Evolutionary conservation across 768 basidiomycete genomes (phyloP), one percentile per base, ranked within the genome.

Genomic region (Suillus ampliporus): DNA sequence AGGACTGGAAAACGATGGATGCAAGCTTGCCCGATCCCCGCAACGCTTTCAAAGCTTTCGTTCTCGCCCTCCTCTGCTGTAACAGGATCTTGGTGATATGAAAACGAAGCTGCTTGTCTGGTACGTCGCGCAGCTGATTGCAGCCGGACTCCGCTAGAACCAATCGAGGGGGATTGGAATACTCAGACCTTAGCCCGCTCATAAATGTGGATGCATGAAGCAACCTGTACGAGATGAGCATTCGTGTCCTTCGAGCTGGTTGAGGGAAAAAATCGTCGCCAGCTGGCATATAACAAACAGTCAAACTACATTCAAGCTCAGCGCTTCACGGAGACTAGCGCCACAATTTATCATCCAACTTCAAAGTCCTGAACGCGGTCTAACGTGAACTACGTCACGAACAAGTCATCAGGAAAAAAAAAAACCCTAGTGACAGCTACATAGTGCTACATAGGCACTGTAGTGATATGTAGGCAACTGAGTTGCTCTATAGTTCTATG

Each of bases 121-220:
- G 86, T 90, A 84, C 83, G 86, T 75, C 81, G 83, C 82, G 84
- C 78, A 79, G 80, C 78, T 68, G 72, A 70, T 88, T 83, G 83
- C 75, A 77, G 77, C 82, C 77, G 78, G 86, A 75, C 83, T 80
- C 89, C 67, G 84, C 86, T 81, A 85, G 84, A 79, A 83, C 77
- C 86, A 68, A 82, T 85, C 84, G 61, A 81, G 82, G 83, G 82
- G 84, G 85, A 85, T 77, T 84, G 63, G 70, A 85, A 86, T 83
- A 76, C 88, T 90, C 89, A 88, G 88, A 90, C 89, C 88, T 90
- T 90, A 81, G 84, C 89, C 89, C 87, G 88, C 87, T 89, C 86
- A 86, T 82, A 75, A 88, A 66, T 61, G 63, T 64, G 69, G 71
- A 76, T 61, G 64, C 21, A 31, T 50, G 15, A 40, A 61, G 62